phyloP scores from a whole-genome alignment of 441 rosid genomes.

The Mallotus japonicus region DNA sequence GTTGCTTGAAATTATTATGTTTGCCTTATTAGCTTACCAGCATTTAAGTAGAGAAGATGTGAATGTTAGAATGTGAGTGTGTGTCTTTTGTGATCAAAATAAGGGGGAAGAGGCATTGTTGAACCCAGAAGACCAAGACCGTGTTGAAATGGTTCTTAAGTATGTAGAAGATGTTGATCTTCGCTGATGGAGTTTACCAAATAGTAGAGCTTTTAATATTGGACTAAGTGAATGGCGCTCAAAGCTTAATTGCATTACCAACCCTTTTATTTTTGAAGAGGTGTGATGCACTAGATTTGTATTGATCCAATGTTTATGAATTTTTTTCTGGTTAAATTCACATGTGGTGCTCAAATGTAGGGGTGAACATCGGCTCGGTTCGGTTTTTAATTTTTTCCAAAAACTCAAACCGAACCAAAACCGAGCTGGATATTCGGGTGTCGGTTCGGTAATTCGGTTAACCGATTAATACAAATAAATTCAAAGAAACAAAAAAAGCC shows the following conservation, averaged over 20 bases:
- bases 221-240: slow-evolving; percentile 61
- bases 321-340: not conserved
- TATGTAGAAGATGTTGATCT: slow-evolving; percentile 75
- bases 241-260: slow-evolving; percentile 62
- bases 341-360: not conserved
- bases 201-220: slow-evolving; percentile 49
- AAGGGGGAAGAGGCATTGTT: slow-evolving; percentile 46
- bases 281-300: slow-evolving; percentile 37
- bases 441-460: too few species aligned
- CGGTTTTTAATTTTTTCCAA: too few species aligned
- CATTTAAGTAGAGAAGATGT: not conserved
- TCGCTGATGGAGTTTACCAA: slow-evolving; percentile 55
- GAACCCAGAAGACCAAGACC: slow-evolving; percentile 34
- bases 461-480: too few species aligned
- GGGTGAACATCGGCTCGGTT: too few species aligned
- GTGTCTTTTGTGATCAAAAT: slow-evolving; percentile 17
- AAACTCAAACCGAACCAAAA: too few species aligned
- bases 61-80: not conserved
- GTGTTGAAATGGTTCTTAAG: slow-evolving; percentile 38
- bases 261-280: slow-evolving; percentile 64
- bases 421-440: too few species aligned
- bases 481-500: too few species aligned
- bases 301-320: not conserved
- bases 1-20: not conserved
- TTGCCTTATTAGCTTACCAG: not conserved